Percentiles rank a stretch among this genome's conserved stretches.
Conservation (phyloP, 441 rosid genomes). For the Populus tomentosa region DNA sequence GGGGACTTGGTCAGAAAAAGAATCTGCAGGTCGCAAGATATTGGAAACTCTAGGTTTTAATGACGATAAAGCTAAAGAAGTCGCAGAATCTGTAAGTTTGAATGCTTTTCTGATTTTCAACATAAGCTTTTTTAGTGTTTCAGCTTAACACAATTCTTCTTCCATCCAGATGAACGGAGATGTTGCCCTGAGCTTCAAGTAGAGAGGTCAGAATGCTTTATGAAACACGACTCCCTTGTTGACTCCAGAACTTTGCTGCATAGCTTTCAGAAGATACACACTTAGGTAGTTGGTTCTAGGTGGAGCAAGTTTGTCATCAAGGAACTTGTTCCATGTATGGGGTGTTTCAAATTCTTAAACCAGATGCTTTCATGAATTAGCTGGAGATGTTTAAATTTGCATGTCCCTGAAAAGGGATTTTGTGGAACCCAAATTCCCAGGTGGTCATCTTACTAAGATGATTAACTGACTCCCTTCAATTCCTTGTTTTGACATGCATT, state of each 20-base stretch:
- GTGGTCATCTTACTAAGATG: background rate
- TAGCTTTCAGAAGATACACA: constrained; percentile 6
- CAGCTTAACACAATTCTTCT: constrained; percentile 11
- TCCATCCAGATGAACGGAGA: constrained; percentile 61
- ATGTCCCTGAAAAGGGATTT: background rate
- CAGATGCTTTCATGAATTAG: background rate
- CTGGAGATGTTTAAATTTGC: background rate
- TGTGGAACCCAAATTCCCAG: background rate
- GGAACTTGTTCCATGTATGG: background rate
- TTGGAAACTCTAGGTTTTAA: constrained; percentile 65
- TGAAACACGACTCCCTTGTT: background rate
- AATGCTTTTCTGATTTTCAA: background rate
- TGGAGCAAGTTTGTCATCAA: constrained; percentile 4
- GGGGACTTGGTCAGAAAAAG: constrained; percentile 74
- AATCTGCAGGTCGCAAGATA: constrained; percentile 75
- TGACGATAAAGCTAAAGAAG: constrained; percentile 70
- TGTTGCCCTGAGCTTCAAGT: constrained; percentile 39
- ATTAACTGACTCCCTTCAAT: background rate
- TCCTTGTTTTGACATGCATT: background rate
- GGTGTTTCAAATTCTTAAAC: background rate
- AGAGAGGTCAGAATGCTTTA: constrained; percentile 19
- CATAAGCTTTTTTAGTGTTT: constrained; percentile 2
- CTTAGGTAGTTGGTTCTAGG: background rate
- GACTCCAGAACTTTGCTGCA: background rate
- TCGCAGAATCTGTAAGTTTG: constrained; percentile 55